These are phyloP conservation scores for Wallacemonas sp. DNA, from an alignment of 208 protist genomes.

Conservation along the genomic window DNA sequence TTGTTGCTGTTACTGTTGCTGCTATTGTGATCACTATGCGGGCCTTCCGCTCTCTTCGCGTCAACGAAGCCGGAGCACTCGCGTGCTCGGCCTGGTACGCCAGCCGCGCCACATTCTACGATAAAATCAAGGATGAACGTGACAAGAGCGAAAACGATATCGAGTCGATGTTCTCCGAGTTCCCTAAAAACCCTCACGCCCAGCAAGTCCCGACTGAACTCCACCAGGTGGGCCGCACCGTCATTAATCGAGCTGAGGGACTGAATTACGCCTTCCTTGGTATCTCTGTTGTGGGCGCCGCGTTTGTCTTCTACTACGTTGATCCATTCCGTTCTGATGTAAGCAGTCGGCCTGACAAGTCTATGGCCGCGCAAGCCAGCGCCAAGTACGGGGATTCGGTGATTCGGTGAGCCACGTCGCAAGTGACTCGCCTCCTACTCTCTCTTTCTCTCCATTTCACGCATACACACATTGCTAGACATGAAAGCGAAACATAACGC, in stretches of 20 bases:
- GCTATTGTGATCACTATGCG: background rate
- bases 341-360: conserved; percentile 48
- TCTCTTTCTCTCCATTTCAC: no score
- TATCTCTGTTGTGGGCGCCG: conserved; percentile 1
- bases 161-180: conserved; percentile 60
- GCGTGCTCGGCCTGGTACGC: background rate
- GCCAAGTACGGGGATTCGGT: background rate
- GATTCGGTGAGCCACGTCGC: background rate
- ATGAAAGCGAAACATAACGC: no score
- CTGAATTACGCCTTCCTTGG: conserved; percentile 39
- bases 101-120: conserved; percentile 48
- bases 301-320: conserved; percentile 20
- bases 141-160: conserved; percentile 54
- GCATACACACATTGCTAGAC: no score
- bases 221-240: conserved; percentile 37
- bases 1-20: background rate
- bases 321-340: conserved; percentile 48
- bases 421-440: no score
- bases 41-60: background rate
- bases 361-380: conserved; percentile 12
- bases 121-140: conserved; percentile 54
- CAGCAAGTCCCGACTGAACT: conserved; percentile 55
- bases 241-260: conserved; percentile 41
- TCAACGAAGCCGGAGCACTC: background rate
- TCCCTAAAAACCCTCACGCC: conserved; percentile 43